Evolutionary conservation across 2,329 filamentous ascomycete species (phyloP).

Genomic region (Calonectria hawksworthii): DNA sequence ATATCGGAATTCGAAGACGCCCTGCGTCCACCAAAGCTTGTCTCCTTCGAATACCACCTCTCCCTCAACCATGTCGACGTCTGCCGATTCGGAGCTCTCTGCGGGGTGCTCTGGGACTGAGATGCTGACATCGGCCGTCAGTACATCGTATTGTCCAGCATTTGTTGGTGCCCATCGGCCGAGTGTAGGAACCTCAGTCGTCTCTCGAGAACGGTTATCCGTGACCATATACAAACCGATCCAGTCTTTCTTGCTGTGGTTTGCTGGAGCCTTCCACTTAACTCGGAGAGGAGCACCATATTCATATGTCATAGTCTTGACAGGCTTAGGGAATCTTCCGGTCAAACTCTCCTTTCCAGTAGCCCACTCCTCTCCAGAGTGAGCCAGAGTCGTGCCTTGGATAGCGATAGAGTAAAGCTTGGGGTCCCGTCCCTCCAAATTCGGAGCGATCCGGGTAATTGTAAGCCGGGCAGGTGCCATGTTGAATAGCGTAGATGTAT

Average conservation of each 20-base stretch:
- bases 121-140: conserved; percentile 82
- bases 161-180: conserved; percentile 92
- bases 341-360: conserved; percentile 81
- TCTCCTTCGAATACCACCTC: conserved; percentile 92
- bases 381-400: conserved; percentile 72
- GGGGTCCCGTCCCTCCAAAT: conserved; percentile 83
- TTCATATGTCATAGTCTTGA: conserved; percentile 84
- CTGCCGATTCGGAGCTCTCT: conserved; percentile 64
- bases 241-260: conserved; percentile 94
- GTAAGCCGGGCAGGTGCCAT: conserved; percentile 89
- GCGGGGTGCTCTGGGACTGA: conserved; percentile 76
- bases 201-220: conserved; percentile 88
- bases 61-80: conserved; percentile 76
- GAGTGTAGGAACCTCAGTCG: conserved; percentile 86
- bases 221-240: conserved; percentile 96
- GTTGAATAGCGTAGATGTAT: conserved; percentile 90
- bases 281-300: conserved; percentile 93
- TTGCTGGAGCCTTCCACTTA: conserved; percentile 88
- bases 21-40: conserved; percentile 97
- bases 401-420: conserved; percentile 85
- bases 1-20: conserved; percentile 96
- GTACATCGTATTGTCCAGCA: conserved; percentile 80
- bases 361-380: conserved; percentile 68
- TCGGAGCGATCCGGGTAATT: conserved; percentile 82
- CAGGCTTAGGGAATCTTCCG: conserved; percentile 76